Evolutionary conservation across 1,284 basidiomycete species (phyloP).

Genomic region (Tilletia walkeri): DNA sequence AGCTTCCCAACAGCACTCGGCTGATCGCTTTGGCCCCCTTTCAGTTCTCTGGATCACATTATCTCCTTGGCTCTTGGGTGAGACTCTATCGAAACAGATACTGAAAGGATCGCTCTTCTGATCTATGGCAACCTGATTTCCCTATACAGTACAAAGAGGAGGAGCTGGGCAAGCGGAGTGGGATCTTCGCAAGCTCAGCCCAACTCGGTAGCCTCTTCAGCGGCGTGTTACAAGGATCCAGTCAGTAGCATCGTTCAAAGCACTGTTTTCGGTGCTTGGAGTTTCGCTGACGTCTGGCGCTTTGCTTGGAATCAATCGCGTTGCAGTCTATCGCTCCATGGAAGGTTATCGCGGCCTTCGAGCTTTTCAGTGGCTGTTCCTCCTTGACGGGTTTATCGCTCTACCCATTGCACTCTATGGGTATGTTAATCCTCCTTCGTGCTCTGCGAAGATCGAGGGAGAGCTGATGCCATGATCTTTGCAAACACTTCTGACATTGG

Average conservation of each 20-base stretch:
- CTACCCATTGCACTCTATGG: slow-evolving; percentile 69
- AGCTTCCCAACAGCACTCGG: background rate
- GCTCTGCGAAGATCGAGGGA: too few relatives aligned
- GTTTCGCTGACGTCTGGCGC: too few relatives aligned
- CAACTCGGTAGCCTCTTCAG: slow-evolving; percentile 65
- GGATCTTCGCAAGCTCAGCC: slow-evolving; percentile 70
- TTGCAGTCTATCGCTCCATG: slow-evolving; percentile 57
- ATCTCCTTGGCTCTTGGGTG: slow-evolving; percentile 68
- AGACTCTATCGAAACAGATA: too few relatives aligned
- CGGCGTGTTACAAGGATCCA: slow-evolving; percentile 68
- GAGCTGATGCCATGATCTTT: too few relatives aligned
- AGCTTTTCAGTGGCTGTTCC: slow-evolving; percentile 72
- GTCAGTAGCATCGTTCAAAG: slow-evolving; percentile 57
- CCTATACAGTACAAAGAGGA: slow-evolving; percentile 63
- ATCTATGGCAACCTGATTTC: too few relatives aligned
- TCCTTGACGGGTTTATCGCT: slow-evolving; percentile 72
- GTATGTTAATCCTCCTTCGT: slow-evolving; percentile 52
- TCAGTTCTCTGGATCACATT: slow-evolving; percentile 58
- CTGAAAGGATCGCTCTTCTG: too few relatives aligned
- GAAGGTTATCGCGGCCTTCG: slow-evolving; percentile 65
- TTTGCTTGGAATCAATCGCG: too few relatives aligned
- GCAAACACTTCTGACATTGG: too few relatives aligned
- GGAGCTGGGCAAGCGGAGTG: slow-evolving; percentile 70
- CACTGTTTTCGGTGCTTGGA: too few relatives aligned
- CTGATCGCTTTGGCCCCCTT: too few relatives aligned